These are phyloP conservation scores for Thelephora ganbajun DNA, from an alignment of 768 basidiomycete genomes.

Conservation along the genomic window DNA sequence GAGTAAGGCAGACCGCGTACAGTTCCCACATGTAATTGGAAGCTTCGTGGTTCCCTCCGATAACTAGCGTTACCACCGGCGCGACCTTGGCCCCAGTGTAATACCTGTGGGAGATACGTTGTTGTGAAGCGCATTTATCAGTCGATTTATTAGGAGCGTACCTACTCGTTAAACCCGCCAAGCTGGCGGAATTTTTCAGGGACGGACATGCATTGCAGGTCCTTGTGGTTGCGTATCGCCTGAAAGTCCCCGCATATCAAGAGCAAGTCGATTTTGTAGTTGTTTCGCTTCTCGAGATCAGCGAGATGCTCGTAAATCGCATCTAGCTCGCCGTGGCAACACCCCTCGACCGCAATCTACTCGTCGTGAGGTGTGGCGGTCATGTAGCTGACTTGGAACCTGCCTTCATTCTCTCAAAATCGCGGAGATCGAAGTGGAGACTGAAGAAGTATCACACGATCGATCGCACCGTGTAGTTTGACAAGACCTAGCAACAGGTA, in stretches of 20 bases:
- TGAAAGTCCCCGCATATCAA: constrained; percentile 96
- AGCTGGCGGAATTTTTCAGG: constrained; percentile 79
- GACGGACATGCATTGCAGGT: constrained; percentile 84
- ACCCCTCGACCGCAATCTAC: constrained; percentile 79
- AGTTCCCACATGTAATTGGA: constrained; percentile 96
- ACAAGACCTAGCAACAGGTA: no score
- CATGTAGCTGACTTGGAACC: background rate
- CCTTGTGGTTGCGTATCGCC: constrained; percentile 73
- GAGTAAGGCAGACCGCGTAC: constrained; percentile 28
- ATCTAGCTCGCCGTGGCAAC: constrained; percentile 90
- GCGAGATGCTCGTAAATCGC: constrained; percentile 66
- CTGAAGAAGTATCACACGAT: no score
- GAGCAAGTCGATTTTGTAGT: constrained; percentile 67
- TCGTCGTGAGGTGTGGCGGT: background rate
- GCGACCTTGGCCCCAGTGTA: constrained; percentile 76
- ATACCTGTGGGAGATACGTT: constrained; percentile 36
- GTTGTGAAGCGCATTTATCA: background rate
- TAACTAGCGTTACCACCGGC: constrained; percentile 81
- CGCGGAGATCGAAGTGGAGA: no score
- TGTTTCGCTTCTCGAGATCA: constrained; percentile 43
- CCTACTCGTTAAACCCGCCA: constrained; percentile 72
- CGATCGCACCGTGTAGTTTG: no score
- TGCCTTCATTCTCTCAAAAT: background rate
- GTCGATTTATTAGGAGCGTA: constrained; percentile 10
- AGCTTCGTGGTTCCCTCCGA: constrained; percentile 97